Conservation (phyloP, 768 basidiomycete species). For the Pulveroboletus sp. region DNA sequence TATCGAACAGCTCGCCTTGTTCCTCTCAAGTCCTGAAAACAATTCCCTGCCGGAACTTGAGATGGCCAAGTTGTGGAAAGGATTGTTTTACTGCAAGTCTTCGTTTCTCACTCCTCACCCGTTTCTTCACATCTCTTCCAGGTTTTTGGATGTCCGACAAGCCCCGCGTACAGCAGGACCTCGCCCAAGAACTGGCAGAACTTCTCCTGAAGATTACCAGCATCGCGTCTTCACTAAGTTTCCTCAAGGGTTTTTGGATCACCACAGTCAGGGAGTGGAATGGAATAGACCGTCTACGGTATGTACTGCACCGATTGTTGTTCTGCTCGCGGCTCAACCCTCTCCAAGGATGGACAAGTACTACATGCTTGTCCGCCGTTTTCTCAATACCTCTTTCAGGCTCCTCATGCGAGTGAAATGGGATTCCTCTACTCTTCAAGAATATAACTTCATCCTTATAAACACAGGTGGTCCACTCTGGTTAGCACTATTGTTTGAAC, state of each 20-base stretch:
- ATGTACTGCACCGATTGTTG: constrained; percentile 17
- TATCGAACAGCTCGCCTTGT: constrained; percentile 68
- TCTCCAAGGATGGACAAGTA: constrained; percentile 86
- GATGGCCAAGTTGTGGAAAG: constrained; percentile 95
- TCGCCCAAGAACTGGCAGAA: constrained; percentile 82
- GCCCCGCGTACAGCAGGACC: constrained; percentile 88
- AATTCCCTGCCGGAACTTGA: constrained; percentile 65
- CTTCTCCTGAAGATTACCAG: constrained; percentile 66
- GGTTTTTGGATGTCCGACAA: constrained; percentile 99
- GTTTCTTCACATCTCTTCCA: constrained; percentile 27
- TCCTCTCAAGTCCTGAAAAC: constrained; percentile 64
- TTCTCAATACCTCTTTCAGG: constrained; percentile 80
- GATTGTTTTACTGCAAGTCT: constrained; percentile 86
- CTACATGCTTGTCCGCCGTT: constrained; percentile 89
- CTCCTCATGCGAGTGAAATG: constrained; percentile 70
- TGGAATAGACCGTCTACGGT: constrained; percentile 89
- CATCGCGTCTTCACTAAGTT: constrained; percentile 57
- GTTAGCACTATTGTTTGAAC: constrained; percentile 38
- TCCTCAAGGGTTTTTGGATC: constrained; percentile 89
- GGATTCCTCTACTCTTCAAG: constrained; percentile 48
- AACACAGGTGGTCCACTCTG: constrained; percentile 75
- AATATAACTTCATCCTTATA: constrained; percentile 67
- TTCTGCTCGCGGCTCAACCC: not conserved
- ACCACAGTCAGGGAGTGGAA: constrained; percentile 89
- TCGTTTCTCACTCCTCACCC: not conserved